A percentile compares a stretch with the other conserved stretches of the same genome.
Evolutionary conservation across 192 early-diverging fungal species (phyloP).

Genomic region (Backusella macrospora): DNA sequence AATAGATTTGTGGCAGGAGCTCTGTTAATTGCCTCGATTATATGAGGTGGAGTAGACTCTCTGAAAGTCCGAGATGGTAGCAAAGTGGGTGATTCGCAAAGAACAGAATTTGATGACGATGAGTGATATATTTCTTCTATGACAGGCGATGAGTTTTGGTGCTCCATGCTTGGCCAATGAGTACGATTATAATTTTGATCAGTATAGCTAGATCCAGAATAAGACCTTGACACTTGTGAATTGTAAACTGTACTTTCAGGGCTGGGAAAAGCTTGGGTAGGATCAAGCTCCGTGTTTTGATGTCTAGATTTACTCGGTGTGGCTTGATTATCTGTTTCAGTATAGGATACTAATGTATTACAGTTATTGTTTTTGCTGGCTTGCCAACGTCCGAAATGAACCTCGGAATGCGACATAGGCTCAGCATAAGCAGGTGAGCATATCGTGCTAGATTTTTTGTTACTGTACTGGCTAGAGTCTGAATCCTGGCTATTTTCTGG

Average conservation of each 20-base stretch:
- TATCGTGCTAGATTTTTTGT: not conserved
- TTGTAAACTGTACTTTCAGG: constrained; percentile 10
- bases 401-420: constrained; percentile 5
- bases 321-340: not conserved
- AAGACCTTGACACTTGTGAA: not conserved
- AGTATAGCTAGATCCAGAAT: not conserved
- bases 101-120: not conserved
- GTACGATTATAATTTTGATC: not conserved
- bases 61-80: constrained; percentile 1
- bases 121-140: not conserved
- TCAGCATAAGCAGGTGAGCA: not conserved
- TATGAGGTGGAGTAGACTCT: not conserved
- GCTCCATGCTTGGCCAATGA: not conserved
- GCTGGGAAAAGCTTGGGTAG: constrained; percentile 4
- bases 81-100: not conserved
- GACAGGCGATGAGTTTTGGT: not conserved
- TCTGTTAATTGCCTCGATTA: not conserved
- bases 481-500: not conserved
- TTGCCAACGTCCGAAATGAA: constrained; percentile 22
- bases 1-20: not conserved
- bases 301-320: not conserved
- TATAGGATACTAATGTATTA: not conserved
- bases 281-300: constrained; percentile 9
- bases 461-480: not conserved
- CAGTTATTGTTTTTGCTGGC: not conserved